These are phyloP conservation scores for Phytopythium kandeliae DNA, from an alignment of 352 stramenopile species.

Conservation along the genomic window DNA sequence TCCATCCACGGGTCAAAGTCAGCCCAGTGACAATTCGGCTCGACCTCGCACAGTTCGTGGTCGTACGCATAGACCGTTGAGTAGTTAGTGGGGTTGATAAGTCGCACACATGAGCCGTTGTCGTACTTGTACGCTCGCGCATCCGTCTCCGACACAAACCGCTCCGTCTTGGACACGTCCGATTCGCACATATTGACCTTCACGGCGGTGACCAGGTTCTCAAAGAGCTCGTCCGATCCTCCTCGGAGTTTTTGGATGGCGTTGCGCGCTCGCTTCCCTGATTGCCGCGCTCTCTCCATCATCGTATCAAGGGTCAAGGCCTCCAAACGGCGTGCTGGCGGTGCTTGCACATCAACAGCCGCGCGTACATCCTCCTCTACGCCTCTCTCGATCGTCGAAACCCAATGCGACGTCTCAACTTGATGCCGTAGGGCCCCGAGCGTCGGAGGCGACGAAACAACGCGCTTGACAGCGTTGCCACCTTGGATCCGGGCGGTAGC, in stretches of 20 bases:
- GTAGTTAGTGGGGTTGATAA: slow-evolving; percentile 18
- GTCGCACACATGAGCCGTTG: slow-evolving; percentile 22
- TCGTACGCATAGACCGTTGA: slow-evolving; percentile 21
- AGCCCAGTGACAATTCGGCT: slow-evolving; percentile 63
- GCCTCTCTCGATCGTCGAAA: not conserved
- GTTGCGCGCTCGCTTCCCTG: slow-evolving; percentile 40
- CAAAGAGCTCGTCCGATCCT: slow-evolving; percentile 52
- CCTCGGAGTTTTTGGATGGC: slow-evolving; percentile 56
- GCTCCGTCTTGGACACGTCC: slow-evolving; percentile 13
- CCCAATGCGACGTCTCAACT: not conserved
- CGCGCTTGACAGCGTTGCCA: no score
- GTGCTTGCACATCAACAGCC: not conserved
- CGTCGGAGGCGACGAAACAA: not conserved
- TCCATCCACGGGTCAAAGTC: slow-evolving; percentile 22
- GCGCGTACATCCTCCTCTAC: not conserved
- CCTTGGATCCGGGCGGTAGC: not conserved
- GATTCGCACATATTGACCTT: slow-evolving; percentile 52
- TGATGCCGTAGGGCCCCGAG: not conserved
- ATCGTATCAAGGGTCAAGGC: slow-evolving; percentile 7
- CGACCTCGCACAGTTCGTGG: slow-evolving; percentile 35
- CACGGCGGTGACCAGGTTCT: slow-evolving; percentile 43
- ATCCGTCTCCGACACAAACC: slow-evolving; percentile 25
- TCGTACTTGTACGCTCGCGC: slow-evolving; percentile 37
- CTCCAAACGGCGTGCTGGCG: not conserved
- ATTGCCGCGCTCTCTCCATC: slow-evolving; percentile 28